A percentile compares a stretch with the other conserved stretches of the same genome.
phyloP scores from a whole-genome alignment of 148 eudicot species.

The Persicaria maculosa region DNA sequence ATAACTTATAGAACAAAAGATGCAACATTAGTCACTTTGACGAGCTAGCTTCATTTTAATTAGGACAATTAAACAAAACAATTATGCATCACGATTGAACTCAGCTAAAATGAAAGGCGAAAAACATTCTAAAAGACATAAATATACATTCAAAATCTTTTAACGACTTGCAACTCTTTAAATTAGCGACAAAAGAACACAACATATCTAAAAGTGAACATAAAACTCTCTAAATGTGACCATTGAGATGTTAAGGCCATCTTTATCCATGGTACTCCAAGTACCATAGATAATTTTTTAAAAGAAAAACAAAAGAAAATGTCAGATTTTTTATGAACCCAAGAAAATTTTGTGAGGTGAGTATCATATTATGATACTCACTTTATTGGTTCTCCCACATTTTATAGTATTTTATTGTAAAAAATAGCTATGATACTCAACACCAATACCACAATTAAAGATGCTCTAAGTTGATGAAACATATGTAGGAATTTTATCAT shows the following conservation, averaged over 20 bases:
- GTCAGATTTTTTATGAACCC: no score
- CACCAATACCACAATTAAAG: no score
- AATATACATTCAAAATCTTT: not conserved
- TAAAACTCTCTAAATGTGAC: not conserved
- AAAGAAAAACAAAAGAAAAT: no score
- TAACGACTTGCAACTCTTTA: not conserved
- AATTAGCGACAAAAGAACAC: not conserved
- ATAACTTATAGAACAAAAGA: not conserved
- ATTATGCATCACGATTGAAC: not conserved
- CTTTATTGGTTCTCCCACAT: no score
- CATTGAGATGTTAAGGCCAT: not conserved
- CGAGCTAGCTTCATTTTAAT: not conserved
- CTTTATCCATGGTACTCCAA: no score
- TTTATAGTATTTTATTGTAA: no score
- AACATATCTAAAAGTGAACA: not conserved
- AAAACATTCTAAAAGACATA: not conserved
- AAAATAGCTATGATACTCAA: no score
- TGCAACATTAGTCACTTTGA: not conserved
- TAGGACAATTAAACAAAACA: not conserved
- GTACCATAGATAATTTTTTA: no score
- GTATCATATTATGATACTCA: no score
- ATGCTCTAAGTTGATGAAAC: no score
- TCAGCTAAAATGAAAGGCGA: not conserved
- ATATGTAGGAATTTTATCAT: not conserved
- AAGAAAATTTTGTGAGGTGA: no score